phyloP scores from a whole-genome alignment of 2,329 filamentous ascomycete species.

The Cladophialophora bantiana region DNA sequence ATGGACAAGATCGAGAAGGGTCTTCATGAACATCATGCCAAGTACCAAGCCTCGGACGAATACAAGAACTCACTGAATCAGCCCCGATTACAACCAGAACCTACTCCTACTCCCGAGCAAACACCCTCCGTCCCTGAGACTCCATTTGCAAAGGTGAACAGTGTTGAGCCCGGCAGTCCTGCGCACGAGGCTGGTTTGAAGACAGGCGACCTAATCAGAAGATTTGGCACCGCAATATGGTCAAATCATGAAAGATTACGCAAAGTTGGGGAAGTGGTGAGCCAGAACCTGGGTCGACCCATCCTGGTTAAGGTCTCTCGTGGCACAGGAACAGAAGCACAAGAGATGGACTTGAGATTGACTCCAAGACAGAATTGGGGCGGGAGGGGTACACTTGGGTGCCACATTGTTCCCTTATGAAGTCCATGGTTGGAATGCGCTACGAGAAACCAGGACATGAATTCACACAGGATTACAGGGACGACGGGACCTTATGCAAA shows the following conservation, averaged over 20 bases:
- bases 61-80: constrained; percentile 39
- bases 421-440: not conserved
- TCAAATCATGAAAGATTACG: constrained; percentile 84
- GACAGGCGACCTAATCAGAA: constrained; percentile 79
- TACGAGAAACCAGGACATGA: not conserved
- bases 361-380: constrained; percentile 85
- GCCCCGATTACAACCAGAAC: constrained; percentile 34
- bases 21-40: constrained; percentile 91
- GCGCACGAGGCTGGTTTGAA: constrained; percentile 82
- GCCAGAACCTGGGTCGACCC: constrained; percentile 80
- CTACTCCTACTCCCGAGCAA: constrained; percentile 35
- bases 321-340: constrained; percentile 35
- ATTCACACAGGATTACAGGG: not conserved
- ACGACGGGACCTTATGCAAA: too few species aligned
- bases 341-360: constrained; percentile 72
- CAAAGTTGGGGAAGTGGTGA: constrained; percentile 87
- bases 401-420: constrained; percentile 83
- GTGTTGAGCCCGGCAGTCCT: constrained; percentile 77
- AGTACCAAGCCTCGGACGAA: constrained; percentile 54
- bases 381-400: constrained; percentile 86
- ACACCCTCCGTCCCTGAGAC: constrained; percentile 52
- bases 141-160: constrained; percentile 90
- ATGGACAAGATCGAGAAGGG: constrained; percentile 84
- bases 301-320: constrained; percentile 35
- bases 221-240: constrained; percentile 83